phyloP scores from a whole-genome alignment of 331 rosid genomes.

The Rhamnella rubrinervis region DNA sequence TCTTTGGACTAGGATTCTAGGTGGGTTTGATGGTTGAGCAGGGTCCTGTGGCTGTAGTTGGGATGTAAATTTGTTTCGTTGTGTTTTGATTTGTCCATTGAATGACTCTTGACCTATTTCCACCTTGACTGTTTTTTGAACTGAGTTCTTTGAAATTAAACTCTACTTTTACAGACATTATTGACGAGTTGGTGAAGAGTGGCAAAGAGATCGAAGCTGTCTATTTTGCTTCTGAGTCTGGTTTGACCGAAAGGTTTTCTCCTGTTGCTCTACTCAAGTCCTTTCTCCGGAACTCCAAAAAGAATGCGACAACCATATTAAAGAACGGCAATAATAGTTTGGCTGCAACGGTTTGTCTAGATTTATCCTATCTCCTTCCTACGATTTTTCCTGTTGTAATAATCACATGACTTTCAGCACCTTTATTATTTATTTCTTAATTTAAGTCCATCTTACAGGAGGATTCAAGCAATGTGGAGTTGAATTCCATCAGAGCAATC shows the following conservation, averaged over 20 bases:
- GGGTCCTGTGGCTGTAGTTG: no score
- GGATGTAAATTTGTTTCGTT: no score
- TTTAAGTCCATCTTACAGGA: constrained; percentile 47
- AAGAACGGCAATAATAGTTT: constrained; percentile 54
- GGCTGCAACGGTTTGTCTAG: constrained; percentile 51
- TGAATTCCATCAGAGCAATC: constrained; percentile 56
- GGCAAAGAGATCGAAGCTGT: constrained; percentile 82
- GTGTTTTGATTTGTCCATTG: neutral
- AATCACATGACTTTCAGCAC: constrained; percentile 8
- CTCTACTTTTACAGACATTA: constrained; percentile 53
- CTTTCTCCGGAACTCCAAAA: constrained; percentile 50
- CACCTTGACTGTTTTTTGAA: neutral
- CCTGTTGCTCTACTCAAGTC: constrained; percentile 60
- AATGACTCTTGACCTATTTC: neutral
- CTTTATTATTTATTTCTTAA: constrained; percentile 15
- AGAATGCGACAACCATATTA: constrained; percentile 36
- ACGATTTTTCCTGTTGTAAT: neutral
- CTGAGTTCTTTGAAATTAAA: neutral
- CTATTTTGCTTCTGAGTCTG: constrained; percentile 81
- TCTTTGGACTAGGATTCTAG: no score
- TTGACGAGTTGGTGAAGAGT: constrained; percentile 64
- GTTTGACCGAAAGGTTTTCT: constrained; percentile 68
- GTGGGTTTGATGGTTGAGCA: no score
- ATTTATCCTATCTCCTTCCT: constrained; percentile 2
- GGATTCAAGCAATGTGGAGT: constrained; percentile 55